These are phyloP conservation scores for Eucalyptus erythrocorys DNA, from an alignment of 345 rosid genomes.

Conservation along the genomic window DNA sequence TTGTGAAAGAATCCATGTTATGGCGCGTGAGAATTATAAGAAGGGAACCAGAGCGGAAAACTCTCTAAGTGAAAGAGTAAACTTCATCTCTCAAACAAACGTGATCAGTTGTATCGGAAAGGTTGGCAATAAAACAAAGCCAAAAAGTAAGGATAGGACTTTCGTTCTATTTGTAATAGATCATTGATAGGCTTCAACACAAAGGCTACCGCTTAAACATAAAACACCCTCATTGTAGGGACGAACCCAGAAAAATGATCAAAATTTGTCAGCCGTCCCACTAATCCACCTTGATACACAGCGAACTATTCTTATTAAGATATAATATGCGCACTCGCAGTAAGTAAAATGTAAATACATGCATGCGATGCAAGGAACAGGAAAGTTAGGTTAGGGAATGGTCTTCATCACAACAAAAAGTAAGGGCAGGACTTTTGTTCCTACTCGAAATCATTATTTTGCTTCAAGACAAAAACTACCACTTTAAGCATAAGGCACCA, in stretches of 20 bases:
- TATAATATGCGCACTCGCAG: rapidly evolving
- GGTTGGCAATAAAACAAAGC: not conserved
- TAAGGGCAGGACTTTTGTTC: not conserved
- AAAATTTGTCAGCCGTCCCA: not conserved
- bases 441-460: rapidly evolving
- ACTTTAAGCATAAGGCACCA: not conserved
- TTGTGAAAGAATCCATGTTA: not conserved
- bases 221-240: not conserved
- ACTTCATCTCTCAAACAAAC: not conserved
- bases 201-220: not conserved
- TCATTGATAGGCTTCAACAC: not conserved
- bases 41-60: not conserved
- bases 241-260: rapidly evolving
- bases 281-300: not conserved
- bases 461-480: not conserved
- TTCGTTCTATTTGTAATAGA: not conserved
- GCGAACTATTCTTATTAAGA: not conserved
- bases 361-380: rapidly evolving
- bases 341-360: not conserved
- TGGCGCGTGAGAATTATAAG: not conserved
- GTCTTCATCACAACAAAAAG: not conserved
- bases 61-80: not conserved
- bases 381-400: not conserved
- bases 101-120: not conserved
- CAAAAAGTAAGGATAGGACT: not conserved